Base-by-base conservation (phyloP, 352 stramenopile species). In the Globisporangium alternatum region DNA sequence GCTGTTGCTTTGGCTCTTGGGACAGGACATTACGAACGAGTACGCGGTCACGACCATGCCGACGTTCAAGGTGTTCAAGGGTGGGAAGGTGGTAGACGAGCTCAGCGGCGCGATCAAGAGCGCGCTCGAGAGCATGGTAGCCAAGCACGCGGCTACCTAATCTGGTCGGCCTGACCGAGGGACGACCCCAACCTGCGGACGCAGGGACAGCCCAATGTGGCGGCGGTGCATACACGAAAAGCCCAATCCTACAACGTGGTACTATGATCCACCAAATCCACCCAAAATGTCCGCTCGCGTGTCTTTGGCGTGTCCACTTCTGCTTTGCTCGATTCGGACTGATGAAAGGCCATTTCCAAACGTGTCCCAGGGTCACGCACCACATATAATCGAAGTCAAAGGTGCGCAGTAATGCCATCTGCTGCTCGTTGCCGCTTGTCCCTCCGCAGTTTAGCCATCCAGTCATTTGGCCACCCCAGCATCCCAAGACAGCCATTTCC, bases 31-130 rank as follows among this genome's bases (percentile, higher is more conserved):
- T 47, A 78, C 83, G 19, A 70, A 80, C 49, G 64, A 71, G 39
- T 90, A 78, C 62, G 81, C 83, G 6, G 87, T 98, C 52, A 76
- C 72, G 33, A 80, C 84, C 35, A 94, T 98, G 84, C 95, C 93
- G 12, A 98, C 90, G 25, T 98, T 98, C 72, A 92, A 98, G 66
- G 84, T 98, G 55, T 98, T 89, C 74, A 96, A 97, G 72, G 66
- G 77, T 31, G 90, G 91, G 55, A 80, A 80, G n/a, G 93, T 90
- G 60, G 85, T 97, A 4, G 86, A 97, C 43, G 80, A 97, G 74
- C 69, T 98, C 21, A 79, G 69, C 21, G 92, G 88, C 52, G 90
- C 90, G 43, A 90, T 91, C 62, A 71, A 76, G 57, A 82, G 65
- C 47, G 79, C 77, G 30, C 69, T 91, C 10, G 74, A 83, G 63